These are phyloP conservation scores for Picochlorum sp. DNA, from an alignment of 139 green algal genomes.

Conservation along the genomic window DNA sequence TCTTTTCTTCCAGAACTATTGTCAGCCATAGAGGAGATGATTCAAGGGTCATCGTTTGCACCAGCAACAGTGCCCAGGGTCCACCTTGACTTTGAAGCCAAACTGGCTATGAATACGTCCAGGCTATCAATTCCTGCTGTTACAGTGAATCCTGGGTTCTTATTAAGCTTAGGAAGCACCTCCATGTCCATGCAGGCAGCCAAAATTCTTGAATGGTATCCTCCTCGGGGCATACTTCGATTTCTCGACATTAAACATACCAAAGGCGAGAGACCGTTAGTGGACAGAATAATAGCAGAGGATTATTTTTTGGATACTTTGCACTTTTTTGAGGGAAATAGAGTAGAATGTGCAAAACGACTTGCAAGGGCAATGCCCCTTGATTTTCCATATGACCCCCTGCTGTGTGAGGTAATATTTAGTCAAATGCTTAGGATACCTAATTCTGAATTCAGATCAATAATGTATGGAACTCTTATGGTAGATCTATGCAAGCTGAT, in stretches of 20 bases:
- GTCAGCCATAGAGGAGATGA: conserved; percentile 31
- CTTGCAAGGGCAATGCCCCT: conserved; percentile 47
- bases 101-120: conserved; percentile 18
- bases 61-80: conserved; percentile 29
- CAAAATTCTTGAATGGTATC: conserved; percentile 34
- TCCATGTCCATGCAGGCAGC: background rate
- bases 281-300: conserved; percentile 69
- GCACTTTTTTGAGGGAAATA: conserved; percentile 43
- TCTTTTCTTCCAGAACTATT: conserved; percentile 53
- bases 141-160: background rate
- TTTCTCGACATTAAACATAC: conserved; percentile 54
- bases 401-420: conserved; percentile 77
- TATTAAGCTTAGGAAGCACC: too few species aligned
- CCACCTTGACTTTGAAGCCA: conserved; percentile 13
- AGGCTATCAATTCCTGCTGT: background rate
- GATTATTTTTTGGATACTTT: conserved; percentile 75
- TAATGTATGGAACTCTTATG: conserved; percentile 78
- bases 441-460: conserved; percentile 37
- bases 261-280: conserved; percentile 21
- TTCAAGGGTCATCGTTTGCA: conserved; percentile 18
- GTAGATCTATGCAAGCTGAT: conserved; percentile 68
- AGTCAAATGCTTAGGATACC: conserved; percentile 73
- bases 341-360: conserved; percentile 47
- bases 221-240: conserved; percentile 52
- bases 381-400: conserved; percentile 38